Conservation (phyloP, 129 eudicot genomes). For the Chrysanthemum makinoi region DNA sequence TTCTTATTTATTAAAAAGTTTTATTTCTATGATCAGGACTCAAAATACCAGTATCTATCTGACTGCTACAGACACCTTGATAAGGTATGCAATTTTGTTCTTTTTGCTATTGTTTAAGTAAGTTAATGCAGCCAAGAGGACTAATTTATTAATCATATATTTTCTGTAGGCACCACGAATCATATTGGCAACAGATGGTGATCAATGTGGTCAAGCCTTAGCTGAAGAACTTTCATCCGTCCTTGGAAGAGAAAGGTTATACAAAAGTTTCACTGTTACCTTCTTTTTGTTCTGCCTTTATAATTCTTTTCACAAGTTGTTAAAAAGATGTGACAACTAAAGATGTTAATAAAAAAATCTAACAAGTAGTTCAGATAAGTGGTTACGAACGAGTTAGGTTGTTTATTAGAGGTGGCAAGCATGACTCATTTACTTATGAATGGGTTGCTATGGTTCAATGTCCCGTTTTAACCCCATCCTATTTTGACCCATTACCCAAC, state of each 20-base stretch:
- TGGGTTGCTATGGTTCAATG: no score
- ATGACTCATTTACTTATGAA: no score
- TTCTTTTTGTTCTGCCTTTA: no score
- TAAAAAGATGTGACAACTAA: no score
- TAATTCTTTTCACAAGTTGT: no score
- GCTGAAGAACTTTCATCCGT: conserved; percentile 96
- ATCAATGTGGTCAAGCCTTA: conserved; percentile 87
- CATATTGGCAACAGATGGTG: conserved; percentile 89
- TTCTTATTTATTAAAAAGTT: background rate
- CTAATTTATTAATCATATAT: background rate
- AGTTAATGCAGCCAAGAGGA: background rate
- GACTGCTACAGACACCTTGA: conserved; percentile 69
- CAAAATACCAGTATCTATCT: conserved; percentile 62
- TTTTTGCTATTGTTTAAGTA: background rate
- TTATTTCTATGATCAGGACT: conserved; percentile 50
- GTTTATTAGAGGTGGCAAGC: no score
- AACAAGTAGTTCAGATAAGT: no score
- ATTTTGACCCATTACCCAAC: no score
- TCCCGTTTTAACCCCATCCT: no score
- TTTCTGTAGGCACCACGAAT: conserved; percentile 73
- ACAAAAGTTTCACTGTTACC: no score
- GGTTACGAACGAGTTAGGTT: no score
- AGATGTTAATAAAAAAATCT: no score
- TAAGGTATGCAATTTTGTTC: conserved; percentile 33
- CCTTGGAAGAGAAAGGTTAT: conserved; percentile 90